These are phyloP conservation scores for Rubia tinctorum DNA, from an alignment of 305 asterid genomes.

Conservation along the genomic window DNA sequence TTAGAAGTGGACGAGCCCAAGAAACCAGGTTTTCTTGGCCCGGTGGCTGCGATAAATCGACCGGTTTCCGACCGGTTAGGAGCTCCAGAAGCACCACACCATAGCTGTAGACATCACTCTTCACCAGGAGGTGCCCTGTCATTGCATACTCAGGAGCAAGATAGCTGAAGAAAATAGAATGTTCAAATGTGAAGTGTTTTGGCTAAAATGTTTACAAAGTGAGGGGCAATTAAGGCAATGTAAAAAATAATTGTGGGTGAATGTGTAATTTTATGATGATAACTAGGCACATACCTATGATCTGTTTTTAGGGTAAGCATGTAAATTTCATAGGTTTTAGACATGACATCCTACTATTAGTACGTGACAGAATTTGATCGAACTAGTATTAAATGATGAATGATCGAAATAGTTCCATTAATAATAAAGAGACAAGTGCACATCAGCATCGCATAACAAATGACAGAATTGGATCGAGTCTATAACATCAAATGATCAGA, in stretches of 20 bases:
- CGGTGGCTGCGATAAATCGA: conserved; percentile 77
- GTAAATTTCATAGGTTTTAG: not conserved
- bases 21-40: conserved; percentile 88
- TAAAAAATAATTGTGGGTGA: not conserved
- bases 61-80: conserved; percentile 83
- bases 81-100: conserved; percentile 96
- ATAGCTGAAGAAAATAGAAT: conserved; percentile 43
- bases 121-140: conserved; percentile 97
- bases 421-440: no score
- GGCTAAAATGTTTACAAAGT: not conserved
- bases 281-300: not conserved
- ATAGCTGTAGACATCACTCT: conserved; percentile 92
- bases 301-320: not conserved
- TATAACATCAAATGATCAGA: no score
- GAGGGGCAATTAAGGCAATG: not conserved
- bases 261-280: no score
- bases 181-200: not conserved
- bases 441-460: no score
- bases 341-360: no score
- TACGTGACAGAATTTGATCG: not conserved
- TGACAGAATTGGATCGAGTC: no score
- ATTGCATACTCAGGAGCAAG: conserved; percentile 95
- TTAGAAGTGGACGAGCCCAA: conserved; percentile 86
- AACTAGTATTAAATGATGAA: no score
- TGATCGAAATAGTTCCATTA: no score